Evolutionary conservation across 306 rosid genomes (phyloP).

Genomic region (Lagenaria siceraria): DNA sequence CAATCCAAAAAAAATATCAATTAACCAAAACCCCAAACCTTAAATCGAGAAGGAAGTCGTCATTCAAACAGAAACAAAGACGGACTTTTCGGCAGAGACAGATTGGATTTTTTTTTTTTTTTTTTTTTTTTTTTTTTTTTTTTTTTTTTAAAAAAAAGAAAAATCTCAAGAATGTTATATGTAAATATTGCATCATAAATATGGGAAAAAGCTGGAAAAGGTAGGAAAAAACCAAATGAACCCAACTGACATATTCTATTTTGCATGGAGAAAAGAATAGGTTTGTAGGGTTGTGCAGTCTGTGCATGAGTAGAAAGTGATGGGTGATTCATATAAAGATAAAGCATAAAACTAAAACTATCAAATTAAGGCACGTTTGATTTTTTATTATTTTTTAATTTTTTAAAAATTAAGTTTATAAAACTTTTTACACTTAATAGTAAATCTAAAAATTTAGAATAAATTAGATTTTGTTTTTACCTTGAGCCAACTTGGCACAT

Average conservation of each 20-base stretch:
- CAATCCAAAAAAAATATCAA: background rate
- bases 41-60: background rate
- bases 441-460: too few species aligned
- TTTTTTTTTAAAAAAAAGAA: too few species aligned
- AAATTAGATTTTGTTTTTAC: too few species aligned
- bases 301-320: constrained; percentile 44
- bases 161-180: background rate
- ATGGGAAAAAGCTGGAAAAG: background rate
- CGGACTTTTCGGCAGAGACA: background rate
- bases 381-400: too few species aligned
- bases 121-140: too few species aligned
- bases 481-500: constrained; percentile 95
- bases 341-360: constrained; percentile 28
- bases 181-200: background rate
- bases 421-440: too few species aligned
- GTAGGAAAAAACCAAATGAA: background rate
- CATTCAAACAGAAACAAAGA: background rate
- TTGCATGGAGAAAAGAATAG: constrained; percentile 63
- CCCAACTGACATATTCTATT: constrained; percentile 28
- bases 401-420: too few species aligned
- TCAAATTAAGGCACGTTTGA: too few species aligned
- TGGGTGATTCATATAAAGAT: constrained; percentile 43
- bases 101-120: too few species aligned
- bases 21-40: background rate
- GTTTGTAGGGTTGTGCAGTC: constrained; percentile 31